Base-by-base conservation (phyloP, 2,329 filamentous ascomycete genomes). In the Fusarium mangiferae region DNA sequence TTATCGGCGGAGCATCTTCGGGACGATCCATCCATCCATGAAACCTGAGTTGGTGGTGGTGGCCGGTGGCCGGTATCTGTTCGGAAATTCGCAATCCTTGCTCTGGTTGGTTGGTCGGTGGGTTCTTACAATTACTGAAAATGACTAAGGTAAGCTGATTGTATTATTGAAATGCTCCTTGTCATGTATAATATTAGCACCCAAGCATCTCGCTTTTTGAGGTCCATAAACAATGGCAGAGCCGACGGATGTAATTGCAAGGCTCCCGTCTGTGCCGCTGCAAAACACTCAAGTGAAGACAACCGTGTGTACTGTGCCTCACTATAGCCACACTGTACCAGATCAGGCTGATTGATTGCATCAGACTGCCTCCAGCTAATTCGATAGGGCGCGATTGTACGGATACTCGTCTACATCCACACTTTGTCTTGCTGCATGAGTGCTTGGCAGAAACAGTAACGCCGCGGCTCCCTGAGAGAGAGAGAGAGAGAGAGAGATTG, bases 1-100 rank as follows among this genome's bases (percentile, higher is more conserved):
- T 76, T 72, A 71, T 77, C 69, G 72, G 75, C 75, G 75, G 75
- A 77, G 75, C 68, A 77, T 77, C 75, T 52, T 77, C 75, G 75
- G 75, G 69, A 68, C 68, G 69, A 72, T 72, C 52, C 63, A 72
- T 72, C n/a, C 48, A 56, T 39, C 46, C 30, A 64, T 28, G 24
- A 55, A 55, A 58, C 28, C 12, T 24, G 49, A 52, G 30, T 28
- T 26, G 22, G 22, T 52, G 56, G 28, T 36, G 41, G 33, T 58
- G 55, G 41, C 35, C 30, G 46, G 52, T 72, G 55, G 44, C 72
- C 72, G 63, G 72, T 60, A 56, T 64, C 68, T 41, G 45, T 28
- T 74, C 72, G 68, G 72, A 59, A 74, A 70, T 46, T 69, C 64
- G 64, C 72, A 73, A 60, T 66, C 44, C 48, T 54, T 54, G 44